Evolutionary conservation across 1,284 basidiomycete genomes (phyloP), one percentile per base, ranked within the genome.

Genomic region (Paramarasmius palmivorus): DNA sequence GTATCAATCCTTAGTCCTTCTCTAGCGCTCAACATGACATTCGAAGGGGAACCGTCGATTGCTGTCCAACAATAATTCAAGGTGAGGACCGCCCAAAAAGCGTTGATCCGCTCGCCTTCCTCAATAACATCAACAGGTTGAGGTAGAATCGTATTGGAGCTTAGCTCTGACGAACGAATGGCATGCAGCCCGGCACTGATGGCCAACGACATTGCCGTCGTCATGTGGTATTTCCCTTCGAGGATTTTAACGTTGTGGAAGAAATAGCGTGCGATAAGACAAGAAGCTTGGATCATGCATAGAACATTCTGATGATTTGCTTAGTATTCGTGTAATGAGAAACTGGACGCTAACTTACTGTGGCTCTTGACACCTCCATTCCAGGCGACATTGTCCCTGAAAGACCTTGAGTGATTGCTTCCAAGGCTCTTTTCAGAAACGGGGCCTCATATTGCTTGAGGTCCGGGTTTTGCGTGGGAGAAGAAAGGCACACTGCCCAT

Each of bases 261-360:
- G 52, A 71, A 66, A 55, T 74, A 75, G 26, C 59, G 57, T 2
- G 68, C 65, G 29, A 76, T 60, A 25, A 76, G 65, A 20, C 70
- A 57, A 32, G 72, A 65, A 5, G 74, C 68, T 53, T 74, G 72
- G 25, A 74, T 64, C 20, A 63, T 64, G 46, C 71, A 64, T 10
- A 72, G 25, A 19, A 68, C 57, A n/a, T 64, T 25, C 22, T 45
- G 19, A n/a, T n/a, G n/a, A n/a, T n/a, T n/a, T n/a, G n/a, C n/a
- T n/a, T n/a, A n/a, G n/a, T n/a, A n/a, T n/a, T n/a, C n/a, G n/a
- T n/a, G n/a, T n/a, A n/a, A n/a, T n/a, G 36, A 37, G 36, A 17
- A 14, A 37, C 17, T 2, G 17, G 4, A 37, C 2, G 17, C 36
- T 4, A 14, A 19, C 4, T 40, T 5, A 40, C 39, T 19, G 39